Evolutionary conservation across 352 stramenopile species (phyloP).

Genomic region (Detonula confervacea): DNA sequence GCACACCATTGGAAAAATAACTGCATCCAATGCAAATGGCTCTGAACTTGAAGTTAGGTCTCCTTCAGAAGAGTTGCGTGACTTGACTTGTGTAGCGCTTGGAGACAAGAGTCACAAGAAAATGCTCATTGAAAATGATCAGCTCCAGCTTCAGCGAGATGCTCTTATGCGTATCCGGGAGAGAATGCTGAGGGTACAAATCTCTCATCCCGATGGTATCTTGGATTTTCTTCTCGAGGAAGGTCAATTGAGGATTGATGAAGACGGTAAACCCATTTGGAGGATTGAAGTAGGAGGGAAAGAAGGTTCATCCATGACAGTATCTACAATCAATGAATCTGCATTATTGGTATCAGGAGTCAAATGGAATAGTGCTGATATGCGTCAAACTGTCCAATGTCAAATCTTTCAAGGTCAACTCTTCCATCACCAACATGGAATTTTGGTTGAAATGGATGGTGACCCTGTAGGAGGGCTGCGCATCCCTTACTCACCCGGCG

Average conservation of each 20-base stretch:
- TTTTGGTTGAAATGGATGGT: not conserved
- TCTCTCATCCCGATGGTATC: not conserved
- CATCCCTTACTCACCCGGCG: not conserved
- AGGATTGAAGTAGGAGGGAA: not conserved
- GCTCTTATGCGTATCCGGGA: not conserved
- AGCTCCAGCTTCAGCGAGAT: not conserved
- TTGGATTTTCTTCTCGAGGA: not conserved
- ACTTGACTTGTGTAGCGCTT: conserved; percentile 8
- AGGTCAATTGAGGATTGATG: not conserved
- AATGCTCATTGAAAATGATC: not conserved
- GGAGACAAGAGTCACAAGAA: not conserved
- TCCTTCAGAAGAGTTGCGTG: conserved; percentile 2
- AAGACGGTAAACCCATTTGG: not conserved
- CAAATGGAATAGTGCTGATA: not conserved
- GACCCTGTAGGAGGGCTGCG: not conserved
- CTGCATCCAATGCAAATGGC: not conserved
- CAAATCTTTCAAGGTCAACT: no score
- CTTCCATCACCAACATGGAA: not conserved
- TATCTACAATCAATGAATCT: not conserved
- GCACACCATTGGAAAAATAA: not conserved
- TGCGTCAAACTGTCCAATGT: not conserved
- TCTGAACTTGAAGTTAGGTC: not conserved
- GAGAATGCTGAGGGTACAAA: not conserved
- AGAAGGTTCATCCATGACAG: not conserved
- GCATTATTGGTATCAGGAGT: not conserved